Conservation (phyloP, 2,329 filamentous ascomycete species). For the Neofusicoccum ribis region DNA sequence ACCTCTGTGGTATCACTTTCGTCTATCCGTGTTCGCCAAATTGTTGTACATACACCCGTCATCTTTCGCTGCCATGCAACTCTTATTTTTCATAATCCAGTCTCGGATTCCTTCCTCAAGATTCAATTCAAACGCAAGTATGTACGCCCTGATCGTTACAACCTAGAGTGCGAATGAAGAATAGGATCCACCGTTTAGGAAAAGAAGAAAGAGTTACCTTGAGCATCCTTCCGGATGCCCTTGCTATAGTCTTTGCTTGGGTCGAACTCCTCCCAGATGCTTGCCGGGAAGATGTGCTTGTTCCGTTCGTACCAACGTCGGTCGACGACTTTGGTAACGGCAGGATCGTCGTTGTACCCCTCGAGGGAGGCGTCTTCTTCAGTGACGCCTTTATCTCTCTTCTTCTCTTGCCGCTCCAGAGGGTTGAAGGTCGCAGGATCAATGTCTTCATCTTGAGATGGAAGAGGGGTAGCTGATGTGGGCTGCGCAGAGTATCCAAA, state of each 20-base stretch:
- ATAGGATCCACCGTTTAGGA: slow-evolving; percentile 2
- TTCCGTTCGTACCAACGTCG: slow-evolving; percentile 95
- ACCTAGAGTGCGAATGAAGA: too few species aligned
- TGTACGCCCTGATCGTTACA: too few species aligned
- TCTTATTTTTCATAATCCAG: too few species aligned
- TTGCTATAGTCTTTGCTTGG: slow-evolving; percentile 81
- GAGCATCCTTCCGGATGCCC: slow-evolving; percentile 76
- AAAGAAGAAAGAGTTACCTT: slow-evolving; percentile 88
- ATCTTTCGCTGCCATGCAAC: too few species aligned
- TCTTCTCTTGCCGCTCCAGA: slow-evolving; percentile 38
- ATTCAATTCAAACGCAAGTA: too few species aligned
- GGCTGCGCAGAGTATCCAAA: slow-evolving; percentile 71
- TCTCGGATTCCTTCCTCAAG: too few species aligned
- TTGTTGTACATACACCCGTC: too few species aligned
- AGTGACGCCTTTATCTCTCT: slow-evolving; percentile 30
- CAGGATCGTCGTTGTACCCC: slow-evolving; percentile 75
- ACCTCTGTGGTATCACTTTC: too few species aligned
- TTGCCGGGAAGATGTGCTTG: slow-evolving; percentile 97
- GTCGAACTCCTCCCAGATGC: slow-evolving; percentile 93
- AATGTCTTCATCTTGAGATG: slow-evolving; percentile 23
- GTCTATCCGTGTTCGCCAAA: too few species aligned
- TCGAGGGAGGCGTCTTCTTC: slow-evolving; percentile 54
- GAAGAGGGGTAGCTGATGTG: slow-evolving; percentile 42
- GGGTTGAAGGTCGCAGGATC: slow-evolving; percentile 41
- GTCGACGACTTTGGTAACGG: slow-evolving; percentile 90